Base-by-base conservation (phyloP, 345 rosid species). In the Citrus maxima region DNA sequence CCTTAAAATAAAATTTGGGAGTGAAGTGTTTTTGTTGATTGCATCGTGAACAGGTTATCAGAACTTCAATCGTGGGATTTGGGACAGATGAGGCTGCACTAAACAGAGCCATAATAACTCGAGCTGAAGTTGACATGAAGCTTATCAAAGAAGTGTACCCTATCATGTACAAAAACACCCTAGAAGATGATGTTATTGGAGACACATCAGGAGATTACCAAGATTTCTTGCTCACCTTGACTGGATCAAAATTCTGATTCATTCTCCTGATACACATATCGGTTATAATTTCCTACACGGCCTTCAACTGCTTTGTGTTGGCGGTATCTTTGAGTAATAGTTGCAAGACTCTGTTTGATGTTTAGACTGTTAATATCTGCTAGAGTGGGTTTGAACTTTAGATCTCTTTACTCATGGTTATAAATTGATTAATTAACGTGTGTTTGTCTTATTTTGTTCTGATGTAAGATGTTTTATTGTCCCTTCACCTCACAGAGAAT, bases 31-130 rank as follows among this genome's bases (percentile, higher is more conserved):
- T 61, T 38, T 62, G 6, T 37, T 55, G 38, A 12, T 70, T 70
- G 27, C 71, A 46, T 66, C 56, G 49, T 82, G 42, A 59, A 49
- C 85, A 95, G 95, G 95, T 93, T 35, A 73, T 94, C 4, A 65
- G 88, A 65, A 84, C 75, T 59, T 85, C 97, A 7, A 83, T 93
- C 7, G 67, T 80, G 13, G 97, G 99, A 19, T 56, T 89, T 30
- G 99, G 99, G 61, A 96, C 98, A 22, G 99, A 96, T 70, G 97
- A 94, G 84, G 92, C 92, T 80, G 83, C 97, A 10, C 83, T 96
- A 67, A 93, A 89, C 55, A 90, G 97, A 86, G 97, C 87, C 16
- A 89, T 94, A 25, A 87, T 94, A 81, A 80, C 85, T 19, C 88
- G 98, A 74, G 94, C 98, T 34, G 99, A 96, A 79, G 78, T 89